These are phyloP conservation scores for Urostyla sp. DNA, from an alignment of 73 alveolate genomes.

Conservation along the genomic window DNA sequence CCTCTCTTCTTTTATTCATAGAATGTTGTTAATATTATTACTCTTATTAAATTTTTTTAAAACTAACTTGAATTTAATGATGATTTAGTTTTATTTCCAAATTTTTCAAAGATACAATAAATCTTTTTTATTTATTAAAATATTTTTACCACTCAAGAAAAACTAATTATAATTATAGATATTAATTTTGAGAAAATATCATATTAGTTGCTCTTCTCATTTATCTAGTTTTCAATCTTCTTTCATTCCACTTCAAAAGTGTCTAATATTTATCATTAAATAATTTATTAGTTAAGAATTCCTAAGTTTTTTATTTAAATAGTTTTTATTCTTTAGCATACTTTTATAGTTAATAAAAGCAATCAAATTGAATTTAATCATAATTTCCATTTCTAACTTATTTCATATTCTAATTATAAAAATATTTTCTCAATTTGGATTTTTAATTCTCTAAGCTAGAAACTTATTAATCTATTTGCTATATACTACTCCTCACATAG, in stretches of 20 bases:
- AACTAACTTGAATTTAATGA: too few relatives aligned
- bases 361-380: background rate
- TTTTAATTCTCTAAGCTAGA: background rate
- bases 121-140: too few relatives aligned
- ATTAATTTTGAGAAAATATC: background rate
- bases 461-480: background rate
- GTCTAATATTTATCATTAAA: background rate
- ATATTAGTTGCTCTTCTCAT: background rate
- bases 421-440: background rate
- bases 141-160: too few relatives aligned
- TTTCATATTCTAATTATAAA: conserved; percentile 2
- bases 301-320: background rate
- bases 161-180: background rate
- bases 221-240: background rate
- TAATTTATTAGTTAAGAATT: background rate
- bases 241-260: conserved; percentile 12
- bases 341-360: background rate
- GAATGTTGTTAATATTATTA: too few relatives aligned
- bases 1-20: too few relatives aligned
- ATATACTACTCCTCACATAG: background rate
- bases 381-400: background rate
- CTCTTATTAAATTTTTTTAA: too few relatives aligned
- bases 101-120: too few relatives aligned
- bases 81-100: too few relatives aligned
- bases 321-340: background rate